These are phyloP conservation scores for Nitzschia sp. DNA, from an alignment of 108 stramenopile genomes.

Conservation along the genomic window DNA sequence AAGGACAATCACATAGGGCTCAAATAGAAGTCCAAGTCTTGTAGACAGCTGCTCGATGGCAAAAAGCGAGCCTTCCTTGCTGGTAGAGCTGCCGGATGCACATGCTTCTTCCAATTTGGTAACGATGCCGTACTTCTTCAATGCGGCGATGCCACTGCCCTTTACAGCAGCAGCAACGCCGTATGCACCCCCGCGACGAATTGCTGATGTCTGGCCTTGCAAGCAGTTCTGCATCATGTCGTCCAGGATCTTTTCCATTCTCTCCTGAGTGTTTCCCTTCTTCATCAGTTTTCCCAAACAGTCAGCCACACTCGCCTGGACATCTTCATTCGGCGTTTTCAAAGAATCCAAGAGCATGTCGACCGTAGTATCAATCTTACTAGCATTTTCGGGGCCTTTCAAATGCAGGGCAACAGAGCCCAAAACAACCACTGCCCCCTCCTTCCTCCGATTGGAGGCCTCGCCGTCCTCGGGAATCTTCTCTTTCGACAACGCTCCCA, in stretches of 20 bases:
- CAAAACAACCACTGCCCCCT: constrained; percentile 86
- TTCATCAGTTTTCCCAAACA: constrained; percentile 85
- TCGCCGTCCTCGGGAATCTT: constrained; percentile 56
- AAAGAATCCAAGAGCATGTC: constrained; percentile 81
- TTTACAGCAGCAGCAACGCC: constrained; percentile 98
- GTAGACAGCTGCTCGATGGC: constrained; percentile 92
- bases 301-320: constrained; percentile 84
- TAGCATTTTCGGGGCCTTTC: constrained; percentile 70
- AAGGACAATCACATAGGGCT: constrained; percentile 98
- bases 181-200: constrained; percentile 91
- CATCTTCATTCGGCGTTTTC: constrained; percentile 84
- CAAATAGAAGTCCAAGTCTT: constrained; percentile 93
- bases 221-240: constrained; percentile 68
- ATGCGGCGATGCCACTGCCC: constrained; percentile 94
- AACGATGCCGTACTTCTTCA: constrained; percentile 94
- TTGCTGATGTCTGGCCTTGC: constrained; percentile 60
- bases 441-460: constrained; percentile 84
- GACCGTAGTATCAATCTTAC: constrained; percentile 78
- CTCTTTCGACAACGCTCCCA: constrained; percentile 53
- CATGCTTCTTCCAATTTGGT: constrained; percentile 88
- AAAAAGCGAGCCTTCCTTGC: constrained; percentile 95
- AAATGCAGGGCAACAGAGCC: constrained; percentile 88
- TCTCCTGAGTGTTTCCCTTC: constrained; percentile 77
- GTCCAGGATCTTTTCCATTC: constrained; percentile 68
- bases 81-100: constrained; percentile 51